These are phyloP conservation scores for Boletus rufocinnamomeus DNA, from an alignment of 768 basidiomycete species.

Conservation along the genomic window DNA sequence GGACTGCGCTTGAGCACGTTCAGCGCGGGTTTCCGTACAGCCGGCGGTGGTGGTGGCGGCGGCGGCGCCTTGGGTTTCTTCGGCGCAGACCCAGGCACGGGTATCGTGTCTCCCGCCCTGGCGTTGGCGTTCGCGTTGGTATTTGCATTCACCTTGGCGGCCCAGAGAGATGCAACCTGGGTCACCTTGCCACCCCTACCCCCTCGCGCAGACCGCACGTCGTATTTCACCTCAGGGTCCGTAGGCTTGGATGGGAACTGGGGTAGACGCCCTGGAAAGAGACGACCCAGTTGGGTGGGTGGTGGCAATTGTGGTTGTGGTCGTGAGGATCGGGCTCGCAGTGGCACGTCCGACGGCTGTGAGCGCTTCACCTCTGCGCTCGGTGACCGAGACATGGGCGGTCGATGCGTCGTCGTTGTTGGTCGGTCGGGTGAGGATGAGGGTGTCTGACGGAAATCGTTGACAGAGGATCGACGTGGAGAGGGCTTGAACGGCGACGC, in stretches of 20 bases:
- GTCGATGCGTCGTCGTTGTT: not conserved
- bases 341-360: not conserved
- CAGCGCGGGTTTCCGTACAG: slow-evolving; percentile 14
- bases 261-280: slow-evolving; percentile 34
- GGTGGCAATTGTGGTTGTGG: not conserved
- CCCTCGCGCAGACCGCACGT: slow-evolving; percentile 75
- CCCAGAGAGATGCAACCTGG: slow-evolving; percentile 75
- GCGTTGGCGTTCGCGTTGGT: not conserved
- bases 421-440: not conserved
- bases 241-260: slow-evolving; percentile 36
- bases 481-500: slow-evolving; percentile 15
- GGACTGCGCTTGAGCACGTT: slow-evolving; percentile 17
- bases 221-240: slow-evolving; percentile 64
- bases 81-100: not conserved
- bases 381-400: slow-evolving; percentile 14
- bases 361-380: slow-evolving; percentile 16
- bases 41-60: slow-evolving; percentile 2
- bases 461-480: slow-evolving; percentile 24
- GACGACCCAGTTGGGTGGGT: not conserved
- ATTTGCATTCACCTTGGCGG: slow-evolving; percentile 43
- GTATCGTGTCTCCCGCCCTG: slow-evolving; percentile 9
- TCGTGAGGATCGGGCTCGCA: not conserved
- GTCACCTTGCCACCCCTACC: slow-evolving; percentile 76
- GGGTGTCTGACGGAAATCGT: slow-evolving; percentile 18
- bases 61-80: slow-evolving; percentile 14